Evolutionary conservation across 306 rosid species (phyloP), one percentile per base, ranked within the genome.

Genomic region (Pachyrhizus erosus): DNA sequence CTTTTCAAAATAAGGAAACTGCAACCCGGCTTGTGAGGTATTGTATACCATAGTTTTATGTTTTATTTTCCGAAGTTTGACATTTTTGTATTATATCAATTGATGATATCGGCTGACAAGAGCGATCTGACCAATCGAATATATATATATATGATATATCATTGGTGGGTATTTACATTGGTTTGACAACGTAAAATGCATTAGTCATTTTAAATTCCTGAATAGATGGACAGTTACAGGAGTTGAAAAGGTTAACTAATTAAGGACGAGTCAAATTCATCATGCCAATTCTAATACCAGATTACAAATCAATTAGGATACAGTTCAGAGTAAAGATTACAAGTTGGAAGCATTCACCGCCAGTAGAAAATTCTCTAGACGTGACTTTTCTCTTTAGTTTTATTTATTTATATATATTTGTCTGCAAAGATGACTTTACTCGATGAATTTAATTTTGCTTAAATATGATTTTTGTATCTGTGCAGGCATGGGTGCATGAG

Each of bases 1-100:
- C 84, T 84, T 64, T 64, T 68, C 57, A 31, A 66, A 72, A 7
- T 51, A 75, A 68, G 45, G 37, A 64, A 78, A 73, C 33, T 76
- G 49, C 58, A 23, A 55, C 71, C 14, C 11, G 70, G 71, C 23
- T 23, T 4, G 13, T 37, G 52, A 67, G 6, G 26, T 78, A 24
- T 11, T 64, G 49, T 39, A 64, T 74, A 27, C 43, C 57, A 2
- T 20, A 12, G 37, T 48, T 31, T 27, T 7, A 79, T 40, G 42
- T 20, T 14, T 72, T 57, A 8, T 54, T 82, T 82, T 75, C 24
- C 20, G 18, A 82, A 23, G 20, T 49, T 67, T 55, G 64, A 31
- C 46, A 43, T 34, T 61, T 3, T 17, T 40, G 42, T 66, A 42
- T 76, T 39, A 15, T 76, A 58, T 58, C 12, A 42, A 37, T 33